These are phyloP conservation scores for Haplosporangium sp. DNA, from an alignment of 371 early-diverging fungal genomes.

Conservation along the genomic window DNA sequence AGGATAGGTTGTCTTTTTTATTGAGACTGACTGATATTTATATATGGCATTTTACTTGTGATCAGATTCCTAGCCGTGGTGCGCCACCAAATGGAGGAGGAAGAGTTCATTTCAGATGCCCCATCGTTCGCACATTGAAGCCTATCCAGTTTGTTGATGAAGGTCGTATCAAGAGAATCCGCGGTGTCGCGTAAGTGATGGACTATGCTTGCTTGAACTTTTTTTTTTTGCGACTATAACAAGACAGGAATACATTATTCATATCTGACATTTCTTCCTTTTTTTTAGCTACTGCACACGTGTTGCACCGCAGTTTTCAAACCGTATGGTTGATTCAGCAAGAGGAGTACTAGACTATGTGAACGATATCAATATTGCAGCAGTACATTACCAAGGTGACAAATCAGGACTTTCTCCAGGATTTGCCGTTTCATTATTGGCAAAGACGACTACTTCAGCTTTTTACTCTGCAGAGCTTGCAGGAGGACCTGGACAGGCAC, in stretches of 20 bases:
- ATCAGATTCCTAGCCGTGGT: slow-evolving; percentile 88
- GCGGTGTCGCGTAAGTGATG: slow-evolving; percentile 90
- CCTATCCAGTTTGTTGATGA: slow-evolving; percentile 85
- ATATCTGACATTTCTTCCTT: too few relatives aligned
- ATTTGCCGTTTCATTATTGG: slow-evolving; percentile 91
- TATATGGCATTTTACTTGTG: not conserved
- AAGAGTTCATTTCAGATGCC: slow-evolving; percentile 88
- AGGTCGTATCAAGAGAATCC: slow-evolving; percentile 91
- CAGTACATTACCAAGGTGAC: slow-evolving; percentile 95
- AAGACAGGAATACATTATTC: too few relatives aligned
- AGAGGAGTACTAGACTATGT: slow-evolving; percentile 89
- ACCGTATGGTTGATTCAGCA: slow-evolving; percentile 92
- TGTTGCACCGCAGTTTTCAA: slow-evolving; percentile 95
- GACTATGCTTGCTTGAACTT: too few relatives aligned
- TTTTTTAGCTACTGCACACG: slow-evolving; percentile 72
- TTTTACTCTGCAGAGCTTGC: slow-evolving; percentile 87
- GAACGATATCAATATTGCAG: slow-evolving; percentile 96
- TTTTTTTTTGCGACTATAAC: too few relatives aligned
- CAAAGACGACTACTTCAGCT: slow-evolving; percentile 90
- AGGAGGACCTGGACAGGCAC: slow-evolving; percentile 81
- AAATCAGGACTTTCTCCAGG: slow-evolving; percentile 94
- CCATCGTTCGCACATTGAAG: slow-evolving; percentile 82
- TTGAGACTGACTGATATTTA: too few relatives aligned
- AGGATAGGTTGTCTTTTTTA: too few relatives aligned
- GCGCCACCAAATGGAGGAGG: slow-evolving; percentile 97